phyloP scores from a whole-genome alignment of 768 basidiomycete species.

The Gymnopilus junonius region DNA sequence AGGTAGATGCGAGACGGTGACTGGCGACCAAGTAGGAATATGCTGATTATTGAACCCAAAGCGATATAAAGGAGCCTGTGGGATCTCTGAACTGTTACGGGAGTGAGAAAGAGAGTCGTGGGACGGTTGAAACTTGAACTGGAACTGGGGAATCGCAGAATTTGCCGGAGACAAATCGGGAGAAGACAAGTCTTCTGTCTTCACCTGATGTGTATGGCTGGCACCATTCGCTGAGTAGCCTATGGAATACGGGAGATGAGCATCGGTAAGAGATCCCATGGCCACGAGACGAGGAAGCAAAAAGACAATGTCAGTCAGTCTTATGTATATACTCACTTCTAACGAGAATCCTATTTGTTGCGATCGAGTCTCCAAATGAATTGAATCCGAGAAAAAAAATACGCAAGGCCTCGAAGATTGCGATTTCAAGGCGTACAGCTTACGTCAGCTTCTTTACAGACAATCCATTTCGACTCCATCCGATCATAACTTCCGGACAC shows the following conservation, averaged over 20 bases:
- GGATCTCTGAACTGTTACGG: conserved; percentile 33
- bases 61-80: conserved; percentile 37
- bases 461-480: conserved; percentile 7
- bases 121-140: conserved; percentile 27
- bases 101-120: conserved; percentile 41
- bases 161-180: conserved; percentile 43
- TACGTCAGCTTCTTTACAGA: conserved; percentile 7
- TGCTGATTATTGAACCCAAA: conserved; percentile 32
- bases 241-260: conserved; percentile 6
- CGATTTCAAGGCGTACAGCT: neutral
- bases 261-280: conserved; percentile 12
- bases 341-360: conserved; percentile 12
- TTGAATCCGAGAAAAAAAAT: conserved; percentile 18
- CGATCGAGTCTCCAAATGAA: conserved; percentile 17
- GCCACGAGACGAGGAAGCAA: conserved; percentile 8
- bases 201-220: conserved; percentile 31
- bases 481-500: neutral
- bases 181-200: conserved; percentile 48
- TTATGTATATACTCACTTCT: conserved; percentile 7
- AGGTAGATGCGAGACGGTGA: conserved; percentile 26
- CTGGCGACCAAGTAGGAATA: conserved; percentile 31
- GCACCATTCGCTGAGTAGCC: conserved; percentile 20
- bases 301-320: conserved; percentile 1
- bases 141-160: conserved; percentile 19
- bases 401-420: conserved; percentile 14